These are phyloP conservation scores for Kurtzmaniella natalensis DNA, from an alignment of 1,139 yeast species.

Conservation along the genomic window DNA sequence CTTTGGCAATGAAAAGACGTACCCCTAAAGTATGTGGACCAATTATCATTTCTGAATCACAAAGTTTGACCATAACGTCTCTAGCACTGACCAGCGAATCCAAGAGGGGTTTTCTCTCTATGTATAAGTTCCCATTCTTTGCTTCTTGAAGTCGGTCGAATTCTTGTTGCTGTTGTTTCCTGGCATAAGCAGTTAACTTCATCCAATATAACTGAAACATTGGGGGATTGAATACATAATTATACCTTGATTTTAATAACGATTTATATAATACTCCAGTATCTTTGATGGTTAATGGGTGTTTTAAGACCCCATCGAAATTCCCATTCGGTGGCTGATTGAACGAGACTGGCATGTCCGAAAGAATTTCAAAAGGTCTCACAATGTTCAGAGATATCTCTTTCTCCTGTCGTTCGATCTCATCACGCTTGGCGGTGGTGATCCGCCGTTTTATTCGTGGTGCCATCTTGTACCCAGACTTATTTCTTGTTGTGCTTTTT, in stretches of 20 bases:
- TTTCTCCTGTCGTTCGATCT: constrained; percentile 45
- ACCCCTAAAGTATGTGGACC: constrained; percentile 86
- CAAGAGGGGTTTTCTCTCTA: constrained; percentile 35
- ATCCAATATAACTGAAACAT: constrained; percentile 84
- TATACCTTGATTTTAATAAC: constrained; percentile 66
- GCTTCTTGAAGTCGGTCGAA: constrained; percentile 13
- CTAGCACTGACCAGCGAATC: constrained; percentile 54
- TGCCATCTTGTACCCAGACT: constrained; percentile 34
- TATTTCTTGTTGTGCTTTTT: no score
- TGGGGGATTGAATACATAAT: constrained; percentile 63
- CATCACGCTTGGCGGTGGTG: constrained; percentile 44
- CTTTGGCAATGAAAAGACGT: constrained; percentile 76
- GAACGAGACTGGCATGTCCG: constrained; percentile 68
- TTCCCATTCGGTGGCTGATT: constrained; percentile 55
- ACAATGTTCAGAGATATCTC: constrained; percentile 39
- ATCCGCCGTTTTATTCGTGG: constrained; percentile 45
- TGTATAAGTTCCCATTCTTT: constrained; percentile 9
- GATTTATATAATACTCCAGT: constrained; percentile 71
- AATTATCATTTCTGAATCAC: constrained; percentile 66
- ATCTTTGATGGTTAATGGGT: constrained; percentile 69
- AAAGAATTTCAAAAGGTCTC: constrained; percentile 64
- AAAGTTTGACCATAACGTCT: constrained; percentile 84
- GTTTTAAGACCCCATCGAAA: constrained; percentile 47
- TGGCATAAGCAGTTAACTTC: constrained; percentile 48
- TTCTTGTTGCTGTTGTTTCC: constrained; percentile 34